Evolutionary conservation across 345 rosid species (phyloP).

Genomic region (Eucalyptus pauciflora): DNA sequence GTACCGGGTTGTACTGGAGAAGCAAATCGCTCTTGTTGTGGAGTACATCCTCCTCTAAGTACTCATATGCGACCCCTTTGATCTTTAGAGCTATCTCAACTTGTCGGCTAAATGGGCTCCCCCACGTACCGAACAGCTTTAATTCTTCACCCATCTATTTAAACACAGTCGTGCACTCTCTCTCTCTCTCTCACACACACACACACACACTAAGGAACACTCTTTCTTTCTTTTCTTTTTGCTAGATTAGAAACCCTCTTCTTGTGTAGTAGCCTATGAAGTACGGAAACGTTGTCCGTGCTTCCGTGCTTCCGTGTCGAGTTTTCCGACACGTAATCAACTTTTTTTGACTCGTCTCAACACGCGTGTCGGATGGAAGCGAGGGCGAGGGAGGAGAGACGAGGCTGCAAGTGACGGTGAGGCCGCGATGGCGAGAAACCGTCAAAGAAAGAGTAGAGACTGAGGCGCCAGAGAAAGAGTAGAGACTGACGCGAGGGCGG

Average conservation of each 20-base stretch:
- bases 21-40: slow-evolving; percentile 27
- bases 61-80: slow-evolving; percentile 36
- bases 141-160: background rate
- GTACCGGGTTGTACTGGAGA: slow-evolving; percentile 26
- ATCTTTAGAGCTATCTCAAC: slow-evolving; percentile 32
- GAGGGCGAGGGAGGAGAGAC: no score
- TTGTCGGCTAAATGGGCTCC: slow-evolving; percentile 29
- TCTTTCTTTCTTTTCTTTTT: background rate
- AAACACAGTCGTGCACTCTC: background rate
- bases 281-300: no score
- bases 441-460: no score
- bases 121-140: slow-evolving; percentile 15
- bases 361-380: no score
- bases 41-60: slow-evolving; percentile 28
- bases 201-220: background rate
- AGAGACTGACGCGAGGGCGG: no score
- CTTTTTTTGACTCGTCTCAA: no score
- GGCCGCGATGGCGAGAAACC: no score
- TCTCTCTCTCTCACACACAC: background rate
- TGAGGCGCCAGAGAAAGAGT: no score
- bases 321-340: no score
- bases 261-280: background rate
- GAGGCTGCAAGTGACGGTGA: no score
- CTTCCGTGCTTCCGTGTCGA: no score
- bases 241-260: background rate